Evolutionary conservation across 768 basidiomycete species (phyloP).

Genomic region (Xerocomellus intermedius): DNA sequence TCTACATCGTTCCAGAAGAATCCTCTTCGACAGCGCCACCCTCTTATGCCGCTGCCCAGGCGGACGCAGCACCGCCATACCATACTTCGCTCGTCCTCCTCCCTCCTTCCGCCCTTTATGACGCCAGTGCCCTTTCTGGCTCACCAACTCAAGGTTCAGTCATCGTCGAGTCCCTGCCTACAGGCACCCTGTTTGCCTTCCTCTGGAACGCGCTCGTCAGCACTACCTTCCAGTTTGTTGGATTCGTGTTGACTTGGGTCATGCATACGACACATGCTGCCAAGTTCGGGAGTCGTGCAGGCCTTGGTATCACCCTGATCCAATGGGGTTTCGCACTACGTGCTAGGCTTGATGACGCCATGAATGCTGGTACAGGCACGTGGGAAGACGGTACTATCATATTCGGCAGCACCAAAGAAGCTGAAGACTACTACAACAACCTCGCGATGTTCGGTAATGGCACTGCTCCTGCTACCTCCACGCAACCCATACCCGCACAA

Average conservation of each 20-base stretch:
- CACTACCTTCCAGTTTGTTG: constrained; percentile 96
- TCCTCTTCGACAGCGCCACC: constrained; percentile 82
- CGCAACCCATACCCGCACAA: constrained; percentile 8
- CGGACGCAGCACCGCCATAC: constrained; percentile 96
- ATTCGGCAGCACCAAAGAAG: constrained; percentile 45
- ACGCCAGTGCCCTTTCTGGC: constrained; percentile 46
- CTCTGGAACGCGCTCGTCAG: constrained; percentile 93
- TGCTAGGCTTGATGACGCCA: constrained; percentile 44
- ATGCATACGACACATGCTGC: constrained; percentile 92
- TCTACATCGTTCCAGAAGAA: constrained; percentile 81
- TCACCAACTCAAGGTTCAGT: constrained; percentile 57
- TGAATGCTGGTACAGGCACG: constrained; percentile 30
- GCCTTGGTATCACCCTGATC: constrained; percentile 93
- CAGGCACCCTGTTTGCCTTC: constrained; percentile 80
- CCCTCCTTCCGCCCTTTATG: constrained; percentile 40
- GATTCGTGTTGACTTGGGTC: constrained; percentile 89
- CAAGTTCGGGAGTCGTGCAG: constrained; percentile 89
- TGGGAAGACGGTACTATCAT: constrained; percentile 36
- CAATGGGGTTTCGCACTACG: constrained; percentile 90
- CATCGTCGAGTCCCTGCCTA: constrained; percentile 86
- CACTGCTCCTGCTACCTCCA: constrained; percentile 17
- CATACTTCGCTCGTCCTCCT: constrained; percentile 98
- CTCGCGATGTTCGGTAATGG: constrained; percentile 25
- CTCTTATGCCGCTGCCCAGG: constrained; percentile 87
- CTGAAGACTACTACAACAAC: constrained; percentile 42